Conservation (phyloP, 352 stramenopile species). For the Globisporangium echinulatum region DNA sequence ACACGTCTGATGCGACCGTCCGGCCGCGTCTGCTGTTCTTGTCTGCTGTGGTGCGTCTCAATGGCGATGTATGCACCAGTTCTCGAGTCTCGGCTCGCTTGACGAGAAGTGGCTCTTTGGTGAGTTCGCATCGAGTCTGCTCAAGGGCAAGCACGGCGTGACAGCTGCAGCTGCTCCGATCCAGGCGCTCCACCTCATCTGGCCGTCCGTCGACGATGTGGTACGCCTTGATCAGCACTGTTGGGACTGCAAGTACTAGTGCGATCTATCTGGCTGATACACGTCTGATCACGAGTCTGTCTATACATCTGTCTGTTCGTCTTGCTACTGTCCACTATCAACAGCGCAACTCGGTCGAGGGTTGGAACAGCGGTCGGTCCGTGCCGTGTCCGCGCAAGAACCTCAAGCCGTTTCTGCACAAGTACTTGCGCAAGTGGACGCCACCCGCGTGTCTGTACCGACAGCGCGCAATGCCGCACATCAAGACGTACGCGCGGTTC, state of each 20-base stretch:
- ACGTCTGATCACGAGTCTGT: neutral
- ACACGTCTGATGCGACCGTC: too few species aligned
- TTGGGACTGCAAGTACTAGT: too few species aligned
- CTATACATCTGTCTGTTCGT: too few species aligned
- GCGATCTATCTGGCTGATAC: too few species aligned
- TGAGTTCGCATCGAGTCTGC: slow-evolving; percentile 61
- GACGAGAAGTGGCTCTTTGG: slow-evolving; percentile 81
- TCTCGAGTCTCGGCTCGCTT: slow-evolving; percentile 75
- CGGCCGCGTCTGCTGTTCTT: too few species aligned
- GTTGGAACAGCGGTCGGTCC: slow-evolving; percentile 64
- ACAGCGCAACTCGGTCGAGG: slow-evolving; percentile 71
- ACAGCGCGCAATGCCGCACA: slow-evolving; percentile 78
- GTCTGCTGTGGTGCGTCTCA: neutral
- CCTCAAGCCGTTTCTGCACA: slow-evolving; percentile 84
- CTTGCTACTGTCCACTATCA: neutral
- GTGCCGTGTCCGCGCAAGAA: slow-evolving; percentile 79
- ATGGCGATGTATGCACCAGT: slow-evolving; percentile 21
- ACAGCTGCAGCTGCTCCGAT: slow-evolving; percentile 25
- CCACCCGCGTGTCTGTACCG: slow-evolving; percentile 46
- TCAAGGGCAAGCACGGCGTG: slow-evolving; percentile 33
- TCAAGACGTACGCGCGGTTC: slow-evolving; percentile 75
- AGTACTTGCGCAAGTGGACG: slow-evolving; percentile 75
- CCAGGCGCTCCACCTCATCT: slow-evolving; percentile 71
- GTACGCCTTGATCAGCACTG: slow-evolving; percentile 21
- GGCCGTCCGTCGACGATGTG: slow-evolving; percentile 74